Evolutionary conservation across 495 filamentous ascomycete species (phyloP).

Genomic region (Aspergillus asperescens): DNA sequence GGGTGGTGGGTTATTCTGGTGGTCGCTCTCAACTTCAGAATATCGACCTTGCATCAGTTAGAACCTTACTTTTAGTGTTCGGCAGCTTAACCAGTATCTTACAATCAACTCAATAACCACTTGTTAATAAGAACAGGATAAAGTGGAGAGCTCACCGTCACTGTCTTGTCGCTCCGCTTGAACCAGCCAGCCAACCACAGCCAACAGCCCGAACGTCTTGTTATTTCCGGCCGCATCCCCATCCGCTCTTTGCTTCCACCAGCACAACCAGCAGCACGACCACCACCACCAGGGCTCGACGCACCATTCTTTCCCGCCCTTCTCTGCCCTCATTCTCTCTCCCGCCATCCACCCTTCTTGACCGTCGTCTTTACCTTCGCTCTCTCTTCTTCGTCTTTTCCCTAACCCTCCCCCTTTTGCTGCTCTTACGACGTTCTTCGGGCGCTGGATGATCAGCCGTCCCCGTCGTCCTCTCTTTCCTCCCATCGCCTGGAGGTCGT

Average conservation of each 20-base stretch:
- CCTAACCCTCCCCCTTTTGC: conserved; percentile 1
- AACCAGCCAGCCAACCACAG: conserved; percentile 7
- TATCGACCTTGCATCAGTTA: too few species aligned
- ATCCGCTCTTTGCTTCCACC: conserved; percentile 8
- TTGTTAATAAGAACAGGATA: not conserved
- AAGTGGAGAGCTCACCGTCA: not conserved
- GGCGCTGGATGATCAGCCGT: conserved; percentile 28
- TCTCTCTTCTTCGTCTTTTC: not conserved
- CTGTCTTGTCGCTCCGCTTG: conserved; percentile 7
- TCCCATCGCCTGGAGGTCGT: conserved; percentile 16
- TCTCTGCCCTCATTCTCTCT: conserved; percentile 1
- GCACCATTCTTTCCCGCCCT: not conserved
- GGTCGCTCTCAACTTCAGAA: not conserved
- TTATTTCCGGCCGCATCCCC: conserved; percentile 13
- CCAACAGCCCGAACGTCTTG: conserved; percentile 5
- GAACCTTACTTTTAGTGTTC: too few species aligned
- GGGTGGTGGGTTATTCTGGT: too few species aligned
- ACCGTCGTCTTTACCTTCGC: not conserved
- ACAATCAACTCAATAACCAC: not conserved
- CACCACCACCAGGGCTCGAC: not conserved
- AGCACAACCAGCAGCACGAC: not conserved
- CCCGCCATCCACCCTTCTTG: not conserved
- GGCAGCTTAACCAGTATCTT: not conserved
- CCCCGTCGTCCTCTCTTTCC: conserved; percentile 17
- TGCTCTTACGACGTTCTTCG: conserved; percentile 7